Base-by-base conservation (phyloP, 441 rosid genomes). In the Pelargonium cotyledonis region DNA sequence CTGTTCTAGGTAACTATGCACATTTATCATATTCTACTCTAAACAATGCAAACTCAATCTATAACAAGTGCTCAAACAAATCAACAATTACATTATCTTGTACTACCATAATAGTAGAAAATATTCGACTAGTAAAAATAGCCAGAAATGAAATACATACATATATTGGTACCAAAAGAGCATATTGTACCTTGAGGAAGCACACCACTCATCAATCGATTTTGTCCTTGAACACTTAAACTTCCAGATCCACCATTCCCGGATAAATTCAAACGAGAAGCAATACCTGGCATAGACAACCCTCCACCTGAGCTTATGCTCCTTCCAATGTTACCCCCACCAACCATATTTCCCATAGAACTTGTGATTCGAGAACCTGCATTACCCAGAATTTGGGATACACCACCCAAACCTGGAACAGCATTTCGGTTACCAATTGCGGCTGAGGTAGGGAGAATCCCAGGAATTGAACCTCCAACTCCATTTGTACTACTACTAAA, bases 301-400 rank as follows among this genome's bases (percentile, higher is more conserved):
- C 97, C 97, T 73, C 85, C 88, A 14, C 88, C 93, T 11, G 98
- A 81, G 79, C 85, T 80, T 79, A 95, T 78, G 82, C 76, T 87
- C 81, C 96, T 83, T 6, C 97, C 96, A 70, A 95, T 80, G 80
- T 85, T 86, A 53, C 96, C 95, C 57, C 95, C 96, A 72, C 92
- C 95, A 67, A 85, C 93, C 94, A 95, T 85, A 86, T 87, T 95
- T 65, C 97, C 97, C 81, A 90, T 84, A 44, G 98, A 88, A 75
- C 86, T 90, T 10, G 90, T 83, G 64, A 95, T 88, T 74, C 96
- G 83, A 80, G 95, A 82, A 78, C 93, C 89, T 67, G 90, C 86
- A 81, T 84, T 85, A 74, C 96, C 99, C 88, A 92, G 77, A 72
- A 88, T 80, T 73, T 84, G 98, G 75, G 98, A 88, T 40, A 89